Conservation (phyloP, 2,329 filamentous ascomycete species). For the Knoxdaviesia capensis region DNA sequence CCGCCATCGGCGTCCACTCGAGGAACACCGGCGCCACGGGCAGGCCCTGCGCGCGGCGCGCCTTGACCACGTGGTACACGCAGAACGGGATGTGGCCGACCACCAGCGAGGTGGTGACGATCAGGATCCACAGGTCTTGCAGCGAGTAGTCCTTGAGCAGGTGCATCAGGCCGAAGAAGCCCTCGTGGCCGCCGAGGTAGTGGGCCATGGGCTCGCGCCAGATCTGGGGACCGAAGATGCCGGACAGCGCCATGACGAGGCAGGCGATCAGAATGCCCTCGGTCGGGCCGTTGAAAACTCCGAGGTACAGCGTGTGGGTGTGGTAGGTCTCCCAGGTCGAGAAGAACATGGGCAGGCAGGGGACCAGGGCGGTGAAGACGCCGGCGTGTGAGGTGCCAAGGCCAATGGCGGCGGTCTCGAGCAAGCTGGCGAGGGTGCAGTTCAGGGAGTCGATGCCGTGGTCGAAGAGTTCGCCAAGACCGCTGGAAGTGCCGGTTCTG, state of each 20-base stretch:
- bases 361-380: slow-evolving; percentile 77
- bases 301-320: slow-evolving; percentile 89
- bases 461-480: slow-evolving; percentile 90
- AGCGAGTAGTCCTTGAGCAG: slow-evolving; percentile 54
- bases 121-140: slow-evolving; percentile 69
- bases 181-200: slow-evolving; percentile 34
- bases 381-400: slow-evolving; percentile 68
- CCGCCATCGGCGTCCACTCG: slow-evolving; percentile 81
- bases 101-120: slow-evolving; percentile 45
- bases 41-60: slow-evolving; percentile 50
- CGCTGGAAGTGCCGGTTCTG: slow-evolving; percentile 84
- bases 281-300: slow-evolving; percentile 91
- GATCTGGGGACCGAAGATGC: slow-evolving; percentile 70
- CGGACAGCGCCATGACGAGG: slow-evolving; percentile 66
- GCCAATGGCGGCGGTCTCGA: slow-evolving; percentile 86
- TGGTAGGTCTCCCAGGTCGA: slow-evolving; percentile 99
- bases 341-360: slow-evolving; percentile 96
- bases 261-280: slow-evolving; percentile 86
- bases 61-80: slow-evolving; percentile 64
- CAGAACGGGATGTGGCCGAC: slow-evolving; percentile 72
- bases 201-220: slow-evolving; percentile 62
- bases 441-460: slow-evolving; percentile 97
- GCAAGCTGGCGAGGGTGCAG: slow-evolving; percentile 78
- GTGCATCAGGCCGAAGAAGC: slow-evolving; percentile 29
- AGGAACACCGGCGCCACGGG: slow-evolving; percentile 69